Evolutionary conservation across 164 flowering plant genomes (phyloP).

Genomic region (Stephania japonica): DNA sequence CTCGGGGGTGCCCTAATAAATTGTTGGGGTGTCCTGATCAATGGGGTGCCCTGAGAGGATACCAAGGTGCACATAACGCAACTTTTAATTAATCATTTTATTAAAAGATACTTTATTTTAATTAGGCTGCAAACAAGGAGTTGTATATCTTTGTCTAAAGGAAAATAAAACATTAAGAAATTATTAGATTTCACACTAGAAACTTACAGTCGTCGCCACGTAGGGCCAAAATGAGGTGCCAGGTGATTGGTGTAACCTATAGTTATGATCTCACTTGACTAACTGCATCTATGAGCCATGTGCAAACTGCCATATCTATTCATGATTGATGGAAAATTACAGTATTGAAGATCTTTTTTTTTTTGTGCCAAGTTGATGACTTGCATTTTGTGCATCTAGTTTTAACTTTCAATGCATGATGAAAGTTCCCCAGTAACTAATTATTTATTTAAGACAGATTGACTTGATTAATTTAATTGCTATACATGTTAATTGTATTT

Average conservation of each 20-base stretch:
- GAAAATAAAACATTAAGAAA: neutral
- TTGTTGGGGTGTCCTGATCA: no score
- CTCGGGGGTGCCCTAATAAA: no score
- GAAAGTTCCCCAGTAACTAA: neutral
- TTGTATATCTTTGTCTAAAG: neutral
- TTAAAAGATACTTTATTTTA: neutral
- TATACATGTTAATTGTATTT: neutral
- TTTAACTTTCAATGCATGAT: neutral
- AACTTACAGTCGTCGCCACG: no score
- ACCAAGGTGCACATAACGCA: no score
- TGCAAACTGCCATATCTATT: no score
- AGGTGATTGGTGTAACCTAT: no score
- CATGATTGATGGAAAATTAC: neutral
- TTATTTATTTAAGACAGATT: neutral
- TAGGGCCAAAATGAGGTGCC: no score
- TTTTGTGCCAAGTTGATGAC: neutral
- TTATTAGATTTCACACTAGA: slow-evolving; percentile 1
- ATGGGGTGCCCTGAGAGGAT: no score
- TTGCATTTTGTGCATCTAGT: neutral
- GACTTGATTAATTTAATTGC: neutral
- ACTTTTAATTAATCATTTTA: no score
- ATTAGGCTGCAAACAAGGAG: neutral
- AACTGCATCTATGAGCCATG: no score
- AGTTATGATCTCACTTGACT: no score
- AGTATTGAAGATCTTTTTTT: slow-evolving; percentile 1